A percentile compares a stretch with the other conserved stretches of the same genome.
These are phyloP conservation scores for Torrubiellomyces zombiae DNA, from an alignment of 2,329 filamentous ascomycete genomes.

Conservation along the genomic window DNA sequence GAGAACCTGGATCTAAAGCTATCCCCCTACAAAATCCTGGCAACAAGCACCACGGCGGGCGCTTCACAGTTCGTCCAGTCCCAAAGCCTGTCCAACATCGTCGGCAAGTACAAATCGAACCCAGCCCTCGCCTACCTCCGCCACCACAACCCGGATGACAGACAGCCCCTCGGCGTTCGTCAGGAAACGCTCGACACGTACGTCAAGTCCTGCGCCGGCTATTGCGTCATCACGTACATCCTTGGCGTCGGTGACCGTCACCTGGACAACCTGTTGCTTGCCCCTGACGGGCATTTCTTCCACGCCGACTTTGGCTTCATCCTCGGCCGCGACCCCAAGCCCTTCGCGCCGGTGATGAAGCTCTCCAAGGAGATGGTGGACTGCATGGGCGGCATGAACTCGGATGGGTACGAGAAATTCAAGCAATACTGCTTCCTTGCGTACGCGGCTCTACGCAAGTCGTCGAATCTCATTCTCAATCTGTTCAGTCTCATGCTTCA, in stretches of 20 bases:
- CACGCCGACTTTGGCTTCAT: slow-evolving; percentile 98
- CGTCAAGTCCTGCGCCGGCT: slow-evolving; percentile 87
- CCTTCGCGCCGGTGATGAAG: slow-evolving; percentile 94
- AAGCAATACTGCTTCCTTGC: slow-evolving; percentile 94
- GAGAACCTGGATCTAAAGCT: slow-evolving; percentile 93
- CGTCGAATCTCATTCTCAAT: slow-evolving; percentile 80
- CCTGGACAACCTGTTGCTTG: slow-evolving; percentile 82
- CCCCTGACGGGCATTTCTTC: slow-evolving; percentile 88
- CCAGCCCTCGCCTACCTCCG: slow-evolving; percentile 69
- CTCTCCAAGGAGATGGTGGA: slow-evolving; percentile 97
- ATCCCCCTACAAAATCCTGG: slow-evolving; percentile 89
- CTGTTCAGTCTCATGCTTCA: slow-evolving; percentile 95
- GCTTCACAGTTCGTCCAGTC: slow-evolving; percentile 89
- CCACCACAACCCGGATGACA: slow-evolving; percentile 75
- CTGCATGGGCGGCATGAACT: slow-evolving; percentile 78
- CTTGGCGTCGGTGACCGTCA: slow-evolving; percentile 92
- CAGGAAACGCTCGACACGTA: slow-evolving; percentile 92
- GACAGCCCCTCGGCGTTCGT: slow-evolving; percentile 67
- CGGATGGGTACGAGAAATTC: slow-evolving; percentile 72
- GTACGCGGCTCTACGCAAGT: slow-evolving; percentile 81
- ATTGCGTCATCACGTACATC: slow-evolving; percentile 97
- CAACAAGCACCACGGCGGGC: slow-evolving; percentile 76
- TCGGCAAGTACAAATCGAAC: slow-evolving; percentile 61
- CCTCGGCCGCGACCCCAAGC: slow-evolving; percentile 88
- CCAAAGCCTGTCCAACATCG: slow-evolving; percentile 65